phyloP scores from a whole-genome alignment of 495 filamentous ascomycete genomes.

The Aspergillus asperescens region DNA sequence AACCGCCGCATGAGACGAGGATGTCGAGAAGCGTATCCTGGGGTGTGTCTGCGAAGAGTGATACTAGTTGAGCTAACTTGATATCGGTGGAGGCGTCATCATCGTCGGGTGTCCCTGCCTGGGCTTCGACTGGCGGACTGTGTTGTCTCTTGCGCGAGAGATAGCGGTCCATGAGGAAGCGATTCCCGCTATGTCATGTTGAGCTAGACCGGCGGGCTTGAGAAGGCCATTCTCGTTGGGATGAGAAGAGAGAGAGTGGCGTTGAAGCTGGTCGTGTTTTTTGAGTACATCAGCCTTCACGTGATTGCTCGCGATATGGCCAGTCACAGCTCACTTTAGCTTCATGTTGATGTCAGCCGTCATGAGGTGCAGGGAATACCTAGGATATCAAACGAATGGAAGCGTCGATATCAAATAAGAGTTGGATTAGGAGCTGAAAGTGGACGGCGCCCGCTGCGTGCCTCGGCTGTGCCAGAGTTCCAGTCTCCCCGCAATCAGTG shows the following conservation, averaged over 20 bases:
- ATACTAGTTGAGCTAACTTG: constrained; percentile 77
- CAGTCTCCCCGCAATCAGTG: neutral
- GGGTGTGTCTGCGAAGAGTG: constrained; percentile 59
- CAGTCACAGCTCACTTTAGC: constrained; percentile 21
- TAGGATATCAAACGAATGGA: no score
- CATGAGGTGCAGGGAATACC: no score
- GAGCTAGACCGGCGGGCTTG: neutral
- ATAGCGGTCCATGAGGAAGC: constrained; percentile 51
- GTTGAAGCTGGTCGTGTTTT: no score
- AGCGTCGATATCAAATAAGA: neutral
- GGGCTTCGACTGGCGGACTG: constrained; percentile 12
- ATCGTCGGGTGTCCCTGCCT: neutral
- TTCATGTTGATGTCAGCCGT: neutral
- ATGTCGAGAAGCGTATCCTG: constrained; percentile 69
- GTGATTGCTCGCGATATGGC: constrained; percentile 32
- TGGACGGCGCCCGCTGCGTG: no score
- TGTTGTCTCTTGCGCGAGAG: constrained; percentile 49
- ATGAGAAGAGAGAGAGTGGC: neutral
- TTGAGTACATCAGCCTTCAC: constrained; percentile 15
- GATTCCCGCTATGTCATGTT: neutral
- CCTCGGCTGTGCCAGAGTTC: neutral
- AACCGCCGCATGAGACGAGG: constrained; percentile 71
- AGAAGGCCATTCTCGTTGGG: neutral
- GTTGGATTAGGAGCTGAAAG: no score
- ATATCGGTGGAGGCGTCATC: constrained; percentile 76